A percentile compares a stretch with the other conserved stretches of the same genome.
phyloP scores from a whole-genome alignment of 139 green algal species.

The Chlamydomonas sp. region DNA sequence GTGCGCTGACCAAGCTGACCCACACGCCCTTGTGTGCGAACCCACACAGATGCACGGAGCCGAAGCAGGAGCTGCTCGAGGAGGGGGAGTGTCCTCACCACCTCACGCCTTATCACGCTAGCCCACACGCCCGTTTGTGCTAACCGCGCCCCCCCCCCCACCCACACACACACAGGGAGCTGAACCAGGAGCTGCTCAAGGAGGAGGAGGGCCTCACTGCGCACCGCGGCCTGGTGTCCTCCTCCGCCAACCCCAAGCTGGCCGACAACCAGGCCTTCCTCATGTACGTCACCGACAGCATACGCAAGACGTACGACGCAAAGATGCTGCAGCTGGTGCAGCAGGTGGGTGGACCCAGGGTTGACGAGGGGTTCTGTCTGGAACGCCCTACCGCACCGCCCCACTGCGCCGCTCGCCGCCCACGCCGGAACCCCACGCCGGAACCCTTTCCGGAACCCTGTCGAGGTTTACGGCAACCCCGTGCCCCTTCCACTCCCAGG shows the following conservation, averaged over 20 bases:
- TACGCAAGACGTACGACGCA: slow-evolving; percentile 60
- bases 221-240: slow-evolving; percentile 59
- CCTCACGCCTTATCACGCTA: not conserved
- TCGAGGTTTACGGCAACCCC: too few species aligned
- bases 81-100: not conserved
- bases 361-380: too few species aligned
- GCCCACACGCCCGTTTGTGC: not conserved
- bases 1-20: too few species aligned
- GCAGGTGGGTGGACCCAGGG: slow-evolving; percentile 38
- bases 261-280: slow-evolving; percentile 68
- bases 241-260: slow-evolving; percentile 31
- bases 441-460: too few species aligned
- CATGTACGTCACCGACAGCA: slow-evolving; percentile 57
- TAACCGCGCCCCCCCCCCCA: too few species aligned
- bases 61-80: too few species aligned
- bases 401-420: too few species aligned
- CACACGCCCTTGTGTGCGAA: too few species aligned
- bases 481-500: too few species aligned
- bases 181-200: slow-evolving; percentile 67
- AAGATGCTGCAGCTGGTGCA: slow-evolving; percentile 60
- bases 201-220: slow-evolving; percentile 70
- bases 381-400: too few species aligned
- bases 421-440: too few species aligned
- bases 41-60: too few species aligned
- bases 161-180: slow-evolving; percentile 29